Base-by-base conservation (phyloP, 371 early-diverging fungal species). In the Mucor saturninus region DNA sequence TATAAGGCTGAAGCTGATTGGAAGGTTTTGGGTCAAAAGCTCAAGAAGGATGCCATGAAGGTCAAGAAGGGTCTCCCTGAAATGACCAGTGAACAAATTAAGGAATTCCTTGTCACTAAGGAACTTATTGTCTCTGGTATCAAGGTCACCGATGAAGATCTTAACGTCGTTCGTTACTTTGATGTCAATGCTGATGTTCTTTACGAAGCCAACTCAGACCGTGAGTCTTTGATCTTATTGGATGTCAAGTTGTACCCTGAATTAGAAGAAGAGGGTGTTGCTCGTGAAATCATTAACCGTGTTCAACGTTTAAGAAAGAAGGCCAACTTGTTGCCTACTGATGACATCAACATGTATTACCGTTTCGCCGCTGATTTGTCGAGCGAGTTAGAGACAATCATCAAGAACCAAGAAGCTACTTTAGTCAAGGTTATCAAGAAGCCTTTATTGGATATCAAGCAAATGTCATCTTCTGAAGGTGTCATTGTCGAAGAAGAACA, bases 241-340 rank as follows among this genome's bases (percentile, higher is more conserved):
- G 98, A 99, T 78, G 85, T 84, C 49, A 85, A 90, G 65, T 77
- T 88, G 45, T 92, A 95, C 75, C 83, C 89, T 39, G 89, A 88
- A 56, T 86, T 99, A 32, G 86, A 93, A 70, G 89, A 93, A 67
- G 98, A 98, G 80, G 98, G 97, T 62, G 63, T 91, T 56, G 99
- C 99, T 26, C 89, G 99, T 68, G 99, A 99, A 83, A 80, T 99
- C 67, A 91, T 98, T 68, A 99, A 98, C 87, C 93, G 99, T 70
- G 93, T 99, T 21, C 99, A 99, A 84, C 92, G 97, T 69, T 80
- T 98, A 66, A 89, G 99, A 74, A 99, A 99, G 88, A 95, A 95
- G 89, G 85, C 81, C 57, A 74, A 69, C 39, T 82, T 98, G 64
- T 84, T 89, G 73, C 91, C 96, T 4, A 92, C 91, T 15, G 98